Percentiles rank a stretch among this genome's conserved stretches.
Conservation (phyloP, 176 grass and related monocot species). For the Carex scoparia region DNA sequence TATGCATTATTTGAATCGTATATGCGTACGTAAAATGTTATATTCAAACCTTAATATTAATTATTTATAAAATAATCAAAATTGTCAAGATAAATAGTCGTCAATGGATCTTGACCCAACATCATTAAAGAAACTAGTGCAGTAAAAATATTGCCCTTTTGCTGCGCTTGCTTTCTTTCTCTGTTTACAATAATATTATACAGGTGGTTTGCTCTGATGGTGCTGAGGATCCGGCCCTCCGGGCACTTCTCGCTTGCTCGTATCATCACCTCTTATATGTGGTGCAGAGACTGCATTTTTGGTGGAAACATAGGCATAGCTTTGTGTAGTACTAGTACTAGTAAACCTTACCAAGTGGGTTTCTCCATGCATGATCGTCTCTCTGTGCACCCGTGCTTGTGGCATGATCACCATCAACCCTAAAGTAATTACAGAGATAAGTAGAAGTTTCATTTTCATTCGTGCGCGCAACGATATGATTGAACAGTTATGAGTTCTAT, state of each 20-base stretch:
- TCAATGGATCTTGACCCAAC: background rate
- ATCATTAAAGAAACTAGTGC: background rate
- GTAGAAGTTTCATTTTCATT: slow-evolving; percentile 7
- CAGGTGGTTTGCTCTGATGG: background rate
- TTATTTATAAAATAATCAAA: background rate
- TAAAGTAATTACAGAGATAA: slow-evolving; percentile 10
- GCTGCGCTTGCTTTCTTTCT: background rate
- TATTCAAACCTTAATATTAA: background rate
- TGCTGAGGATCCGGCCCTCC: slow-evolving; percentile 25
- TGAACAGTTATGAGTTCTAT: background rate
- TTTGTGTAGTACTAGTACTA: background rate
- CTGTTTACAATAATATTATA: background rate
- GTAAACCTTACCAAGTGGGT: background rate
- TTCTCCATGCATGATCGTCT: background rate
- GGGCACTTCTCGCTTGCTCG: background rate
- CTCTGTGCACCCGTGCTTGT: slow-evolving; percentile 14
- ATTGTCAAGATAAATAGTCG: background rate
- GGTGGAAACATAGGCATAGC: background rate
- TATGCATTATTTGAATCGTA: background rate
- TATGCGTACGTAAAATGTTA: background rate
- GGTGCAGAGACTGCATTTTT: background rate
- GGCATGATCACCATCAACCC: background rate
- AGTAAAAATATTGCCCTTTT: background rate
- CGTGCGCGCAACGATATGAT: background rate
- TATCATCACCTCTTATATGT: background rate